Base-by-base conservation (phyloP, 306 rosid genomes). In the Prunus armeniaca region DNA sequence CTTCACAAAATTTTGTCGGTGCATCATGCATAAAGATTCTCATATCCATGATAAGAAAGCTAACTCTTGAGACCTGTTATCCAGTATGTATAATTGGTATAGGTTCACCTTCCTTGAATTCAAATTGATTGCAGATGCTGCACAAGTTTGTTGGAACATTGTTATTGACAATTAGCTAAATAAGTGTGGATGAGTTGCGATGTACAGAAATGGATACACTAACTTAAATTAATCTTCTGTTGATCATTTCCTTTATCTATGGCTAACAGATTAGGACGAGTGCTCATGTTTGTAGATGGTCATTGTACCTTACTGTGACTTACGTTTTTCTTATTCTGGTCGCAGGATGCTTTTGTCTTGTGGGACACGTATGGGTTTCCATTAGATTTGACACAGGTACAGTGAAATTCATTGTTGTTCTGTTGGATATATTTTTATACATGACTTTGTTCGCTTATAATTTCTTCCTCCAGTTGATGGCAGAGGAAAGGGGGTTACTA, bases 361-460 rank as follows among this genome's bases (percentile, higher is more conserved):
- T 95, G 98, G 99, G 99, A 95, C 76, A 92, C 99, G 0, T 95
- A 62, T 73, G 99, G 99, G 47, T 95, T 95, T 83, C 99, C 99
- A 5, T 80, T 95, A 73, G 99, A 95, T 86, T 89, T 95, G 85
- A 95, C 99, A 75, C 97, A 95, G 97, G 99, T 95, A 77, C 78
- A 57, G 66, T 76, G 57, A 43, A n/a, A 27, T 71, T 38, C 69
- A 52, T 32, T 70, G 14, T 77, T 76, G n/a, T 71, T 71, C 28
- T 70, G 52, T 46, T 74, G 56, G 11, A 22, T 30, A 60, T 72
- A 45, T 65, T 43, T 63, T 62, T 69, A 1, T 77, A 22, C 41
- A 25, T 25, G 75, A 28, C 15, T 67, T 32, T 24, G 11, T 73
- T 38, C 27, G 65, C 73, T 81, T 46, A 83, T 61, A 28, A 75